Evolutionary conservation across 805 yeast species (phyloP).

Genomic region (Kuraishia piskuri): DNA sequence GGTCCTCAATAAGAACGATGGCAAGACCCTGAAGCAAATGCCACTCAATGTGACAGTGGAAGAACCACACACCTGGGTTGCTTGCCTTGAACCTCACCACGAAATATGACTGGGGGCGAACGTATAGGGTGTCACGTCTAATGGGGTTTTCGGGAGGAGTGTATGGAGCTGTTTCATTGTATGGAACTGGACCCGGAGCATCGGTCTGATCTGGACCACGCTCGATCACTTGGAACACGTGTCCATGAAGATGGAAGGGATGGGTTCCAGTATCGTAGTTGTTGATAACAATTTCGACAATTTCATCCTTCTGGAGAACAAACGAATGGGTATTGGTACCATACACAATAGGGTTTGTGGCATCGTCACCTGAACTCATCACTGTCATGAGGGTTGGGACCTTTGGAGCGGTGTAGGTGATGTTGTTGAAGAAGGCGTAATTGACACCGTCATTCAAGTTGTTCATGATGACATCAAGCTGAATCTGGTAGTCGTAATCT

Average conservation of each 20-base stretch:
- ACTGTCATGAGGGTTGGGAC: slow-evolving; percentile 82
- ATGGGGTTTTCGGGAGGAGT: slow-evolving; percentile 68
- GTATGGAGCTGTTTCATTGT: slow-evolving; percentile 41
- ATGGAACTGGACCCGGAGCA: slow-evolving; percentile 46
- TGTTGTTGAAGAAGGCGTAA: slow-evolving; percentile 93
- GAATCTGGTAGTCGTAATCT: slow-evolving; percentile 61
- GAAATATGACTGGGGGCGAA: slow-evolving; percentile 77
- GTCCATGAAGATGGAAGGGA: slow-evolving; percentile 98
- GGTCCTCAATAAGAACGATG: slow-evolving; percentile 75
- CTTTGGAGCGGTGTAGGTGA: slow-evolving; percentile 69
- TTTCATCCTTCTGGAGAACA: slow-evolving; percentile 57
- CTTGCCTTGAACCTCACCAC: slow-evolving; percentile 83
- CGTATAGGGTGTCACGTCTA: slow-evolving; percentile 75
- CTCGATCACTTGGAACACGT: slow-evolving; percentile 72
- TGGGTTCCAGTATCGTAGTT: slow-evolving; percentile 88
- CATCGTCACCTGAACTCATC: slow-evolving; percentile 57
- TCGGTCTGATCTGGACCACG: slow-evolving; percentile 57
- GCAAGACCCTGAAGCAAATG: slow-evolving; percentile 80
- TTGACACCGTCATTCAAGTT: slow-evolving; percentile 81
- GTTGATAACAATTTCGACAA: slow-evolving; percentile 77
- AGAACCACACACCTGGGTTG: slow-evolving; percentile 92
- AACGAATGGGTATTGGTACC: slow-evolving; percentile 76
- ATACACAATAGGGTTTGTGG: slow-evolving; percentile 46
- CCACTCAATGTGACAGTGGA: slow-evolving; percentile 90
- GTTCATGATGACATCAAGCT: slow-evolving; percentile 75